Conservation (phyloP, 129 eudicot species). For the Arctium lappa region DNA sequence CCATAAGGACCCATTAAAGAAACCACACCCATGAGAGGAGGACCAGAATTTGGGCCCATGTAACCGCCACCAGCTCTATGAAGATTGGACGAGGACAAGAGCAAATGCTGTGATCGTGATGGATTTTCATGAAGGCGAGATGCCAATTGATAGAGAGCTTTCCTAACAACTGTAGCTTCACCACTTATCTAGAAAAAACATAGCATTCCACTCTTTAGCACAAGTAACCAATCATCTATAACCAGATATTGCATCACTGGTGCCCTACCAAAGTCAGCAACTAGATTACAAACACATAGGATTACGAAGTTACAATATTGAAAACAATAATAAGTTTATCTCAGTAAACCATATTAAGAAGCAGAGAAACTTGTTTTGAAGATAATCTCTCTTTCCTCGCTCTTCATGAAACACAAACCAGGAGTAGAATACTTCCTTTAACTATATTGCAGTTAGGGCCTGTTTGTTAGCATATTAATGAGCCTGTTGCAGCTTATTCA, state of each 20-base stretch:
- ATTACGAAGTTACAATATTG: background rate
- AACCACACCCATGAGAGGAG: slow-evolving; percentile 7
- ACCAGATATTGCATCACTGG: background rate
- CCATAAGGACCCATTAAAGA: slow-evolving; percentile 66
- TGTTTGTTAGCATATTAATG: too few relatives aligned
- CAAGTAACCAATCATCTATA: background rate
- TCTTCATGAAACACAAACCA: background rate
- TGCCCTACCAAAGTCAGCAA: too few relatives aligned
- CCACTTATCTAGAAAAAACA: slow-evolving; percentile 57
- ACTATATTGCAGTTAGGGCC: too few relatives aligned
- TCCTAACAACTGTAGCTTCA: slow-evolving; percentile 57
- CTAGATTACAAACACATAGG: background rate
- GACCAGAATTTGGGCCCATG: slow-evolving; percentile 35
- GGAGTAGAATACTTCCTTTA: too few relatives aligned
- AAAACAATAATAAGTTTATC: background rate
- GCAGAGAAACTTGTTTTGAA: background rate
- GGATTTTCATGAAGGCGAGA: slow-evolving; percentile 85
- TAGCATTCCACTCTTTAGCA: background rate
- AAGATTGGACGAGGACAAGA: slow-evolving; percentile 58
- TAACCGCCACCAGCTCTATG: slow-evolving; percentile 51
- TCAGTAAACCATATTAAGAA: background rate
- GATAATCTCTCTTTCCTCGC: background rate
- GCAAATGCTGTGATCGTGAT: slow-evolving; percentile 70
- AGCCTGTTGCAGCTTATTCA: too few relatives aligned
- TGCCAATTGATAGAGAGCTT: slow-evolving; percentile 72